A percentile compares a stretch with the other conserved stretches of the same genome.
Evolutionary conservation across 805 yeast genomes (phyloP).

Genomic region (Starmerella bacillaris): DNA sequence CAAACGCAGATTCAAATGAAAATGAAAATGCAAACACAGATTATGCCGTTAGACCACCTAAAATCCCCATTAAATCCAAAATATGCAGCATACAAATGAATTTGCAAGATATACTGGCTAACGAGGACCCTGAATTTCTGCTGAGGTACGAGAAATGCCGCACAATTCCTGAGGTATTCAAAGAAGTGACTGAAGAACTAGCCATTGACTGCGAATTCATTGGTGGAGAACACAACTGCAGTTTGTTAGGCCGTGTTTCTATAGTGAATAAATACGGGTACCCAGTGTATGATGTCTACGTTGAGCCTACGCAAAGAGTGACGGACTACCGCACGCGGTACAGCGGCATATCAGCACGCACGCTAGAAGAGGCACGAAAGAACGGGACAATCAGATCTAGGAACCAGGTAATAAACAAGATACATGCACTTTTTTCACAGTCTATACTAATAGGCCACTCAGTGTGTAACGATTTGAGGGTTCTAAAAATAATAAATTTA

Average conservation of each 20-base stretch:
- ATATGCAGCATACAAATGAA: too few relatives aligned
- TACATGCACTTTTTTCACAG: slow-evolving; percentile 29
- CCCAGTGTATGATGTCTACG: slow-evolving; percentile 51
- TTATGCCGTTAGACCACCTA: too few relatives aligned
- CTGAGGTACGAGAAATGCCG: too few relatives aligned
- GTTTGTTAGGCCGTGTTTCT: slow-evolving; percentile 58
- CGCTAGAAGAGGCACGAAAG: slow-evolving; percentile 32
- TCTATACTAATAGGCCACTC: slow-evolving; percentile 81
- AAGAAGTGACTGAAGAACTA: slow-evolving; percentile 16
- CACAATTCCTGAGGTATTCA: too few relatives aligned
- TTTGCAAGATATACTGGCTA: too few relatives aligned
- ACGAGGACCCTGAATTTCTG: too few relatives aligned
- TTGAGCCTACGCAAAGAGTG: slow-evolving; percentile 57
- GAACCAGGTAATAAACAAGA: slow-evolving; percentile 46
- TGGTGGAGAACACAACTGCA: slow-evolving; percentile 31
- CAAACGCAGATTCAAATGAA: too few relatives aligned
- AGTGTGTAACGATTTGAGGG: slow-evolving; percentile 60
- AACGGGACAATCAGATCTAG: slow-evolving; percentile 32
- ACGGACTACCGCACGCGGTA: slow-evolving; percentile 62
- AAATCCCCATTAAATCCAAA: too few relatives aligned
- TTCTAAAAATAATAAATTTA: slow-evolving; percentile 33
- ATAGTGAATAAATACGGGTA: slow-evolving; percentile 41
- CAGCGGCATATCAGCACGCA: slow-evolving; percentile 70
- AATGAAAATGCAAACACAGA: too few relatives aligned
- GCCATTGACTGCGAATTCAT: slow-evolving; percentile 94